Conservation (phyloP, 768 basidiomycete species). For the Lactarius akahatsu region DNA sequence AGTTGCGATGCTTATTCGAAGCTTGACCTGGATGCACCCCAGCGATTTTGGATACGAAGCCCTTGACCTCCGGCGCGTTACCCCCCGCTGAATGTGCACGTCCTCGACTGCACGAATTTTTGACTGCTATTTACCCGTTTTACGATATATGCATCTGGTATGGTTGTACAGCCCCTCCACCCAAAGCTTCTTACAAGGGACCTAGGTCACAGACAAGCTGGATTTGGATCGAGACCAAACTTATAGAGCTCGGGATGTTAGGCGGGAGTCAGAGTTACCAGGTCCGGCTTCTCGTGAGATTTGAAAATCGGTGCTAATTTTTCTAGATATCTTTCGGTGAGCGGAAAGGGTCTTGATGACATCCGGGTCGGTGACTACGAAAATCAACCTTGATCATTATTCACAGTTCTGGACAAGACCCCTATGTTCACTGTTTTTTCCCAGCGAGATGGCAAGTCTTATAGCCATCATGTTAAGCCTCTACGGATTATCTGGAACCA, state of each 20-base stretch:
- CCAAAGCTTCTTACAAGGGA: neutral
- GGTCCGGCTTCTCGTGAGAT: constrained; percentile 39
- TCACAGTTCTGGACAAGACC: constrained; percentile 75
- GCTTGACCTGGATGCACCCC: constrained; percentile 10
- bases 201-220: constrained; percentile 83
- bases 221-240: constrained; percentile 87
- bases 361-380: neutral
- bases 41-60: constrained; percentile 86
- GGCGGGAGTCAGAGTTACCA: constrained; percentile 70
- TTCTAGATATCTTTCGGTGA: constrained; percentile 28
- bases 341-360: neutral
- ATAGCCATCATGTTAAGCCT: constrained; percentile 79
- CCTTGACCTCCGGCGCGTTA: constrained; percentile 75
- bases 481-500: constrained; percentile 86
- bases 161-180: neutral
- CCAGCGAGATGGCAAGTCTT: constrained; percentile 67
- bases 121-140: constrained; percentile 73
- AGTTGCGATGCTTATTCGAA: neutral
- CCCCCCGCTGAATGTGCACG: constrained; percentile 81
- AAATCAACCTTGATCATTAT: constrained; percentile 23
- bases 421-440: constrained; percentile 89
- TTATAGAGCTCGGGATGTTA: constrained; percentile 83
- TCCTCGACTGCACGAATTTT: constrained; percentile 80
- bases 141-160: constrained; percentile 93
- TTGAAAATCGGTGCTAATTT: neutral